A percentile compares a stretch with the other conserved stretches of the same genome.
phyloP scores from a whole-genome alignment of 345 rosid species.

The Gossypium herbaceum region DNA sequence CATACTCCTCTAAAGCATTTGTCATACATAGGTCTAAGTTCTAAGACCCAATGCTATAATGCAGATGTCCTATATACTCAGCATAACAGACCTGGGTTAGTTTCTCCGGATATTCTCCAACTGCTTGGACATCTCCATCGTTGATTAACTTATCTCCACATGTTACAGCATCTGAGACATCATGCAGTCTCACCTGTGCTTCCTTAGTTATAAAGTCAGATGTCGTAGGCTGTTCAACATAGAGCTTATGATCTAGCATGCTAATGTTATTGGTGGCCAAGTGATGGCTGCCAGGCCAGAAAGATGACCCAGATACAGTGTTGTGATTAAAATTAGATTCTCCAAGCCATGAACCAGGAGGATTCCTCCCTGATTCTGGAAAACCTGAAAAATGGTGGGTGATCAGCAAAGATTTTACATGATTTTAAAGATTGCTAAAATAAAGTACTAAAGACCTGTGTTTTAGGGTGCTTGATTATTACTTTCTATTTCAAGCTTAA shows the following conservation, averaged over 20 bases:
- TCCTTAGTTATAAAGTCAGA: conserved; percentile 29
- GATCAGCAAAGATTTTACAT: not conserved
- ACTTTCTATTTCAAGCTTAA: not conserved
- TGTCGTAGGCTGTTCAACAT: conserved; percentile 25
- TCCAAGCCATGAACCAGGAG: conserved; percentile 24
- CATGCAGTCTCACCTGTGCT: conserved; percentile 30
- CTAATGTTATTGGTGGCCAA: conserved; percentile 18
- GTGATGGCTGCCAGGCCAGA: conserved; percentile 29
- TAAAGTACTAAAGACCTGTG: not conserved
- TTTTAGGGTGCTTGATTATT: not conserved
- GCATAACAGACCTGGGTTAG: conserved; percentile 23
- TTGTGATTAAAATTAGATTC: conserved; percentile 29
- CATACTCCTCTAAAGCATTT: not conserved
- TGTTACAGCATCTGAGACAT: conserved; percentile 22
- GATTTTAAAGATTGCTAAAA: not conserved
- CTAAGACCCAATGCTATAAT: conserved; percentile 1
- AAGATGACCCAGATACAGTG: conserved; percentile 23
- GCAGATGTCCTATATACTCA: not conserved
- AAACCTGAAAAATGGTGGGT: conserved; percentile 31
- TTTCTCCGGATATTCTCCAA: conserved; percentile 22
- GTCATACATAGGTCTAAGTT: not conserved
- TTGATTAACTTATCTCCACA: conserved; percentile 23
- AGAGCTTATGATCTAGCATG: conserved; percentile 26
- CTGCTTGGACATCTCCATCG: conserved; percentile 19
- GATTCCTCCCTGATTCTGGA: conserved; percentile 24